Base-by-base conservation (phyloP, 1,139 yeast species). In the Candida glucosophila region DNA sequence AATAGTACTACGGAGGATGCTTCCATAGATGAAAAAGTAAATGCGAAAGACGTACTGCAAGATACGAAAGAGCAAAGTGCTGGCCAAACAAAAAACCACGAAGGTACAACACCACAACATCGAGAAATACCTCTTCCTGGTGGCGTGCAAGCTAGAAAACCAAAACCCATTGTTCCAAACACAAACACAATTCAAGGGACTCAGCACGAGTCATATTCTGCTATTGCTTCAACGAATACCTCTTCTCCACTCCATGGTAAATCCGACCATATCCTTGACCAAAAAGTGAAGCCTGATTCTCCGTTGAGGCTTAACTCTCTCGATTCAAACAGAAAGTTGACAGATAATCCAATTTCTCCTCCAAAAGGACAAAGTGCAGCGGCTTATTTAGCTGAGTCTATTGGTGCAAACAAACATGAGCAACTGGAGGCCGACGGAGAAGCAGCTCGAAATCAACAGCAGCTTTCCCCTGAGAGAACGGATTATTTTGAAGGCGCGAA, bases 381-480 rank as follows among this genome's bases (percentile, higher is more conserved):
- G n/a, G n/a, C n/a, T n/a, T n/a, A n/a, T n/a, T n/a, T n/a, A n/a
- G n/a, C n/a, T n/a, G n/a, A n/a, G n/a, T n/a, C n/a, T n/a, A n/a
- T n/a, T n/a, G n/a, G n/a, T n/a, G n/a, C n/a, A n/a, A n/a, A n/a
- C n/a, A n/a, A n/a, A n/a, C n/a, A n/a, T n/a, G n/a, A n/a, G n/a
- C n/a, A n/a, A n/a, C n/a, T n/a, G n/a, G n/a, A n/a, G 97, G 17
- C 12, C 15, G 22, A 6, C 15, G 21, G 18, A 13, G 29, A 27
- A 6, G 12, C 20, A 12, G 20, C 23, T 10, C 20, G 21, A 3
- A 28, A 29, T 19, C 31, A 40, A 9, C 45, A 35, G 18, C 38
- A 49, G 14, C 55, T 57, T 29, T 37, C 48, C 23, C 62, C 79
- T 40, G 78, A 82, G 26, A 72, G 93, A 43, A 73, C 92, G 43